Percentiles rank a stretch among this genome's conserved stretches.
phyloP scores from a whole-genome alignment of 148 eudicot species.

The Cornus kousa region DNA sequence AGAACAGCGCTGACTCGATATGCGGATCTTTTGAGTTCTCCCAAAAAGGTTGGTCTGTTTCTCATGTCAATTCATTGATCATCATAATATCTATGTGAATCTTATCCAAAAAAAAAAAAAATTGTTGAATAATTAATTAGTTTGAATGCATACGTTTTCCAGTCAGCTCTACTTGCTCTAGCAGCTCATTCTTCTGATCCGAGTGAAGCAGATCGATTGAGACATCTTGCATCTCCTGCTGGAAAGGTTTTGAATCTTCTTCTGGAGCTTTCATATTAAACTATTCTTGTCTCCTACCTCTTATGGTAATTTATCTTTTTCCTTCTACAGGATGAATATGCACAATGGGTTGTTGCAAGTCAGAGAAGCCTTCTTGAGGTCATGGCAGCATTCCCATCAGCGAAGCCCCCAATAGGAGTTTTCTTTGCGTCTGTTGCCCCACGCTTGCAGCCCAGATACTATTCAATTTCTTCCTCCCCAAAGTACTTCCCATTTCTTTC shows the following conservation, averaged over 20 bases:
- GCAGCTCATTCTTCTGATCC: constrained; percentile 92
- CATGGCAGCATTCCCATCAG: constrained; percentile 86
- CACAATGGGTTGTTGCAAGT: constrained; percentile 79
- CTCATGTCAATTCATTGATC: neutral
- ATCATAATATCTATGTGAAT: neutral
- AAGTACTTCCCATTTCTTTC: constrained; percentile 24
- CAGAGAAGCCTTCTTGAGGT: constrained; percentile 96
- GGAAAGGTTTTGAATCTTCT: constrained; percentile 67
- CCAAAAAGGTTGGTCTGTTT: constrained; percentile 64
- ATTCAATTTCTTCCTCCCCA: constrained; percentile 95
- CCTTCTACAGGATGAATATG: constrained; percentile 78
- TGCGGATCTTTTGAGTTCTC: constrained; percentile 86
- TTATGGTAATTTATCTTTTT: neutral
- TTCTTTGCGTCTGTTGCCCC: constrained; percentile 96
- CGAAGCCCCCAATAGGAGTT: constrained; percentile 92
- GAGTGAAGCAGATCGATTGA: constrained; percentile 83
- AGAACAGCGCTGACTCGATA: constrained; percentile 73
- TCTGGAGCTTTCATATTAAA: neutral
- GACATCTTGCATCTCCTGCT: constrained; percentile 85
- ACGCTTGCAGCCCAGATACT: constrained; percentile 90
- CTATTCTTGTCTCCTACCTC: neutral
- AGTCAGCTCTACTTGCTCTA: constrained; percentile 87
- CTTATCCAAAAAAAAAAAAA: too few species aligned
- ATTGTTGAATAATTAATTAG: neutral
- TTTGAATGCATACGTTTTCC: constrained; percentile 18